Conservation (phyloP, 768 basidiomycete genomes). For the Boletellus sp. region DNA sequence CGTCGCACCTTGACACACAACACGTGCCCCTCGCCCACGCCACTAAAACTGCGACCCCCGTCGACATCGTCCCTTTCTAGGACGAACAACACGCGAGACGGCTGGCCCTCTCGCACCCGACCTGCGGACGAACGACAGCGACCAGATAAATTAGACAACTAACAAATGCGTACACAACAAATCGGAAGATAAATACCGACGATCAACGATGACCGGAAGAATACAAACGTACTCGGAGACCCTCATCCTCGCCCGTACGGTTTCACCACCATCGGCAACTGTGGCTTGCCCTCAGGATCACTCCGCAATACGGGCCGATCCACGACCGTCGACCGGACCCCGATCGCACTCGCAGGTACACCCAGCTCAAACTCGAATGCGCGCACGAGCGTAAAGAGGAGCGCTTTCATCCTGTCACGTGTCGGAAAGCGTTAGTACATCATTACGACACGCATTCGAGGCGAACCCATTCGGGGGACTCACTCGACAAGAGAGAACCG, state of each 20-base stretch:
- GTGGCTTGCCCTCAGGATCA: slow-evolving; percentile 1
- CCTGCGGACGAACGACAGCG: too few relatives aligned
- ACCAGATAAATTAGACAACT: too few relatives aligned
- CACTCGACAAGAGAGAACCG: neutral
- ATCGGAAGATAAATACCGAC: too few relatives aligned
- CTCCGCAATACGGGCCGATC: neutral
- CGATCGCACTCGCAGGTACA: neutral
- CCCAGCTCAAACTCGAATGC: slow-evolving; percentile 1
- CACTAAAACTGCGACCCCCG: too few relatives aligned
- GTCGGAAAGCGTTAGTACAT: neutral
- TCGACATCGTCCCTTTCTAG: too few relatives aligned
- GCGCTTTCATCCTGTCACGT: neutral
- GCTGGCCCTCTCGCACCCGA: too few relatives aligned
- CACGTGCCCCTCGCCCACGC: too few relatives aligned
- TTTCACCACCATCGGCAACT: slow-evolving; percentile 11
- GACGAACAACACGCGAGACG: too few relatives aligned
- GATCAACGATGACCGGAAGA: too few relatives aligned
- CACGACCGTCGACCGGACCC: neutral
- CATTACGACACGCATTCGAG: neutral
- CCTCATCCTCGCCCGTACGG: neutral
- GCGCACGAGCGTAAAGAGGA: neutral
- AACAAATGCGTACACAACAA: too few relatives aligned
- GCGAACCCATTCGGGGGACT: neutral
- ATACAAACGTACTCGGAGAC: too few relatives aligned
- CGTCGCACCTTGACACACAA: too few relatives aligned